Conservation (phyloP, 225 moss, liverwort and hornwort genomes). For the Rhytidiadelphus loreus region DNA sequence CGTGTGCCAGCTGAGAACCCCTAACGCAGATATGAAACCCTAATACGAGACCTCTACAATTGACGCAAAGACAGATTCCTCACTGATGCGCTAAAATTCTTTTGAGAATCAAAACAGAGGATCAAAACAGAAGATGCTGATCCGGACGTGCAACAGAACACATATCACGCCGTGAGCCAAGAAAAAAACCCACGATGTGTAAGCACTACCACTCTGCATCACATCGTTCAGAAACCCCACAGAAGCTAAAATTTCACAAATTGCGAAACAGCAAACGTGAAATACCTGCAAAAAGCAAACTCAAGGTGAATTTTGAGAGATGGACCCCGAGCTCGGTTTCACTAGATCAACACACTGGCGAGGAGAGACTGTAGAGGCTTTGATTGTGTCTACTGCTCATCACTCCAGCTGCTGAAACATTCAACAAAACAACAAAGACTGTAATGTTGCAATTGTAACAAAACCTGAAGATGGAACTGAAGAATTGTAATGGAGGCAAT, state of each 20-base stretch:
- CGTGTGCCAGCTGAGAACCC: background rate
- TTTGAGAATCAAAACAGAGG: background rate
- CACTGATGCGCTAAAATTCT: background rate
- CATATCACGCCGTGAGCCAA: background rate
- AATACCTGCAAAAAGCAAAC: background rate
- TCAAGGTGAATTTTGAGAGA: background rate
- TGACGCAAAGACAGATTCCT: background rate
- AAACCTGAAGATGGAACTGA: background rate
- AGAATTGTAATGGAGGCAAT: background rate
- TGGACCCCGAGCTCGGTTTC: background rate
- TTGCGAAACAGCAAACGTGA: background rate
- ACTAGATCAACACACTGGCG: background rate
- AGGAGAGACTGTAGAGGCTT: background rate
- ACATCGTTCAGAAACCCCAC: background rate
- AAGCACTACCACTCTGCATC: background rate
- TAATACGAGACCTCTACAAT: background rate
- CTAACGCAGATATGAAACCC: background rate
- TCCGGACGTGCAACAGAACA: background rate
- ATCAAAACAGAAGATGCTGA: background rate
- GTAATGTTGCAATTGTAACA: background rate
- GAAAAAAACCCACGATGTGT: too few species aligned
- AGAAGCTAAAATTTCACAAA: background rate
- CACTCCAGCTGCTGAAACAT: background rate
- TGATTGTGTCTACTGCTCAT: background rate
- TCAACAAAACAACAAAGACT: too few species aligned